Evolutionary conservation across 1,139 yeast genomes (phyloP).

Genomic region (Suhomyces bribrorum): DNA sequence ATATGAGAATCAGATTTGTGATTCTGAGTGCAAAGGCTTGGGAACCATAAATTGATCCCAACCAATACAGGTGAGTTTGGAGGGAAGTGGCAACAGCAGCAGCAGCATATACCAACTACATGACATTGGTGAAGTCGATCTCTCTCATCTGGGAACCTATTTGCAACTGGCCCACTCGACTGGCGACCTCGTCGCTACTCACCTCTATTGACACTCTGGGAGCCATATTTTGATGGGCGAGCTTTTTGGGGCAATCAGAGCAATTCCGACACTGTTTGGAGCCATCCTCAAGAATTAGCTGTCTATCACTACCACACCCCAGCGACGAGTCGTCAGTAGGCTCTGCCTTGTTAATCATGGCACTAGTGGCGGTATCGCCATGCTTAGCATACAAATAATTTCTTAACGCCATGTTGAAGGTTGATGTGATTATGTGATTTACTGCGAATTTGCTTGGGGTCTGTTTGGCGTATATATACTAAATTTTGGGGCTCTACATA

Average conservation of each 20-base stretch:
- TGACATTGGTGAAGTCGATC: slow-evolving; percentile 9
- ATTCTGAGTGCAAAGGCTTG: no score
- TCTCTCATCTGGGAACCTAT: slow-evolving; percentile 2
- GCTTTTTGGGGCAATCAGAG: slow-evolving; percentile 29
- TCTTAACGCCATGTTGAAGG: slow-evolving; percentile 40
- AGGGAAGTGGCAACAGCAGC: no score
- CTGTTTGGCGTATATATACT: neutral
- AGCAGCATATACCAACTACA: slow-evolving; percentile 1
- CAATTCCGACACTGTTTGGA: slow-evolving; percentile 28
- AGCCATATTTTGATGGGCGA: neutral
- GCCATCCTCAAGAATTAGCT: slow-evolving; percentile 22
- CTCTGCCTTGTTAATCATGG: slow-evolving; percentile 26
- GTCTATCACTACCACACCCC: slow-evolving; percentile 21
- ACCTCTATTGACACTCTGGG: slow-evolving; percentile 10
- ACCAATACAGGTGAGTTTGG: no score
- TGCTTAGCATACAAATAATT: slow-evolving; percentile 48
- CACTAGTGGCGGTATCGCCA: slow-evolving; percentile 21
- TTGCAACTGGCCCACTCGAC: slow-evolving; percentile 1
- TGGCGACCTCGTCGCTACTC: slow-evolving; percentile 5
- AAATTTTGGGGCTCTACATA: neutral
- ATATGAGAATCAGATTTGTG: no score
- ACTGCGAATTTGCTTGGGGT: no score
- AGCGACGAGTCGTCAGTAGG: slow-evolving; percentile 2
- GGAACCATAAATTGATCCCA: no score
- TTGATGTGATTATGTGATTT: neutral